These are phyloP conservation scores for Lanmaoa pseudosensibilis DNA, from an alignment of 768 basidiomycete species.

Conservation along the genomic window DNA sequence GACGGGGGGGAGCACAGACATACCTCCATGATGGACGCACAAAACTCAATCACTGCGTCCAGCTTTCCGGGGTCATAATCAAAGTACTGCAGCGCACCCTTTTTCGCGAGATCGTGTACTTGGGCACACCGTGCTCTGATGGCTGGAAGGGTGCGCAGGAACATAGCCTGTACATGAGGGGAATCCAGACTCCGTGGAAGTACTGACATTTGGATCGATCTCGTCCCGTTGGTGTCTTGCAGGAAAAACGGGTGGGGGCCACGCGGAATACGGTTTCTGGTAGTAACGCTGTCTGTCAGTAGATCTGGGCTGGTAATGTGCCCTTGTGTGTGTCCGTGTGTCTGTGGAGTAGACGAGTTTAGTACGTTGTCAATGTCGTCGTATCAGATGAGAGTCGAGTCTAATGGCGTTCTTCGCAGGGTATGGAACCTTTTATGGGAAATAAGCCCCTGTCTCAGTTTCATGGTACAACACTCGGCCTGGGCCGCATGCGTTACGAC, in stretches of 20 bases:
- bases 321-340: neutral
- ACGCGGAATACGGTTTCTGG: conserved; percentile 7
- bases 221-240: neutral
- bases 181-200: conserved; percentile 9
- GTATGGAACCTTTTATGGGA: neutral
- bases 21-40: conserved; percentile 76
- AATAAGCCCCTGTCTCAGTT: conserved; percentile 8
- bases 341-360: neutral
- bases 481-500: too few relatives aligned
- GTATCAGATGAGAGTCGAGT: neutral
- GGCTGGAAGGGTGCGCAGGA: conserved; percentile 84
- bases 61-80: conserved; percentile 81
- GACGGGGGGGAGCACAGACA: conserved; percentile 12
- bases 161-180: conserved; percentile 43
- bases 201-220: conserved; percentile 5
- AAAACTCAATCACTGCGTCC: conserved; percentile 66
- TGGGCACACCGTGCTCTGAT: conserved; percentile 82
- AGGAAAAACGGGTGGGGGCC: neutral
- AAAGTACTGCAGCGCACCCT: conserved; percentile 80
- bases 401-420: neutral
- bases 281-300: neutral
- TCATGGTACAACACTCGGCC: too few relatives aligned
- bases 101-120: conserved; percentile 75
- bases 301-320: neutral
- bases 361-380: neutral